These are phyloP conservation scores for Goffeauzyma gilvescens DNA, from an alignment of 768 basidiomycete genomes.

Conservation along the genomic window DNA sequence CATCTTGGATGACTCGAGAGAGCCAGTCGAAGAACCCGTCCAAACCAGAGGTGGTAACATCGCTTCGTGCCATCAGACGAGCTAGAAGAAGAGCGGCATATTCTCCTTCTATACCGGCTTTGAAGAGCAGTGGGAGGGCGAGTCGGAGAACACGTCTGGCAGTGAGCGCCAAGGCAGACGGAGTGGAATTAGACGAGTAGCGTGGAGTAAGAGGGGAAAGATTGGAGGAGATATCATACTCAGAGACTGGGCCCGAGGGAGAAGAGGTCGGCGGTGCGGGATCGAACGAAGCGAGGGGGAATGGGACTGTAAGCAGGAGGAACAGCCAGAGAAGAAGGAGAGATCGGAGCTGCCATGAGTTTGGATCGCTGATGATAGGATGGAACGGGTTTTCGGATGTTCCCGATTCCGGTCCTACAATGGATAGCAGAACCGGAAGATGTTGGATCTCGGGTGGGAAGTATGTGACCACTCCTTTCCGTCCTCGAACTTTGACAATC, in stretches of 20 bases:
- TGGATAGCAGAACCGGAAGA: constrained; percentile 51
- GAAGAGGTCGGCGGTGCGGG: not conserved
- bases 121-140: not conserved
- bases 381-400: constrained; percentile 24
- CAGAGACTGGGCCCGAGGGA: not conserved
- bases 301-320: constrained; percentile 81
- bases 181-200: too few relatives aligned
- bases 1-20: not conserved
- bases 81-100: constrained; percentile 65
- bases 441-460: constrained; percentile 84
- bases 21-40: constrained; percentile 16
- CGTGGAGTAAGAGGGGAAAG: constrained; percentile 27
- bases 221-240: constrained; percentile 1
- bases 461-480: constrained; percentile 78
- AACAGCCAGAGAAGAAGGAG: constrained; percentile 80
- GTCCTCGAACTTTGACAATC: constrained; percentile 71
- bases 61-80: constrained; percentile 58
- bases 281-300: constrained; percentile 65
- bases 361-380: constrained; percentile 14
- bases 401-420: constrained; percentile 37
- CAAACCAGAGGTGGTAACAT: constrained; percentile 16
- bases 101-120: constrained; percentile 58
- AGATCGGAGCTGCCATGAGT: constrained; percentile 66
- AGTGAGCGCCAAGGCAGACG: constrained; percentile 40
- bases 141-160: constrained; percentile 34